Base-by-base conservation (phyloP, 2,329 filamentous ascomycete species). In the Sordariomycetes sp. region DNA sequence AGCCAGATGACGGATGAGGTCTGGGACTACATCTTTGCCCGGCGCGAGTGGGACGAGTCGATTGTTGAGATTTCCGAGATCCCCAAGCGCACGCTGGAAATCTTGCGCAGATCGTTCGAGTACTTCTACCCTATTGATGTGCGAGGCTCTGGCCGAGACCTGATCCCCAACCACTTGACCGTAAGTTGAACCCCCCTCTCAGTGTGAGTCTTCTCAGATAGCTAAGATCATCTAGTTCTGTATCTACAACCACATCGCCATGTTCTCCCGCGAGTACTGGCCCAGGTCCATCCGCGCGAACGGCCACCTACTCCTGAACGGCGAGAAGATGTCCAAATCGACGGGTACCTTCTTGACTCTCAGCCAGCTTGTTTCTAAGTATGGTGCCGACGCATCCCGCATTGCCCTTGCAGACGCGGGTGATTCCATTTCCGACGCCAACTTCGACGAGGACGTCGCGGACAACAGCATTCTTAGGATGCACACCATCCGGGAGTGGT, bases 301-400 rank as follows among this genome's bases (percentile, higher is more conserved):
- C 69, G 94, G 94, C 1, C 93, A 97, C 74, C 76, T 97, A 67
- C 84, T 96, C 72, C 79, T 99, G 63, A 99, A 99, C 70, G 93
- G 93, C 55, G 90, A 96, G 70, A 99, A 99, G 82, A 99, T 99
- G 94, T 88, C 86, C 71, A 99, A 99, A 78, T 93, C 88, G 58
- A 97, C 92, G 0, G 94, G 94, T 62, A 99, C 97, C 76, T 99
- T 99, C 78, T 80, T 99, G 71, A 97, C 94, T 12, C 79, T 97
- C 57, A 82, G 86, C 58, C 89, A 97, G 62, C 82, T 92, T 34
- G 87, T 93, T 16, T 81, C 86, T 65, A 99, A 99, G 72, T 99
- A 94, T 66, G 94, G 94, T 67, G 93, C 94, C 10, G 94, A 97
- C 70, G 94, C 94, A 55, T 88, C 88, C 51, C 84, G 93, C 69